A percentile compares a stretch with the other conserved stretches of the same genome.
Evolutionary conservation across 192 early-diverging fungal genomes (phyloP).

Genomic region (Powellomyces hirtus): DNA sequence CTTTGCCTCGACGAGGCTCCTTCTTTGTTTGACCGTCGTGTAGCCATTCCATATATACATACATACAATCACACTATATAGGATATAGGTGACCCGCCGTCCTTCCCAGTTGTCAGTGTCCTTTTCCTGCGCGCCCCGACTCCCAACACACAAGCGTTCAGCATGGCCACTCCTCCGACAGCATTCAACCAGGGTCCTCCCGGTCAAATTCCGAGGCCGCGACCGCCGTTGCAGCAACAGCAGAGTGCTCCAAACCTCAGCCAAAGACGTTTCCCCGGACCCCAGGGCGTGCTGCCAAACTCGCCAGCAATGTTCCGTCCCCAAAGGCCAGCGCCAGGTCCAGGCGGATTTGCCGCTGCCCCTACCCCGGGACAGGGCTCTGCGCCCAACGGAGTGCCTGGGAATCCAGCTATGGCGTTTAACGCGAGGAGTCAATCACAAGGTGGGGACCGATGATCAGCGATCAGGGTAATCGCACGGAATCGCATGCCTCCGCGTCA

Average conservation of each 20-base stretch:
- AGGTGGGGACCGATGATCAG: too few relatives aligned
- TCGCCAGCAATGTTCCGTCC: constrained; percentile 23
- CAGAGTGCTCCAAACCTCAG: background rate
- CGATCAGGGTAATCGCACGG: too few relatives aligned
- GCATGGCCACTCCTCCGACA: too few relatives aligned
- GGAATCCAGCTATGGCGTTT: background rate
- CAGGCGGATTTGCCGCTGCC: background rate
- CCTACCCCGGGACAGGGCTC: background rate
- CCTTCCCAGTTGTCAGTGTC: too few relatives aligned
- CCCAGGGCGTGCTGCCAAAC: constrained; percentile 13
- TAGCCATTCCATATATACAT: too few relatives aligned
- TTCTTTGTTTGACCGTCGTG: too few relatives aligned
- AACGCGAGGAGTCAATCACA: background rate
- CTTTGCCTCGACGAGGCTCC: too few relatives aligned
- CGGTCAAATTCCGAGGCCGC: background rate
- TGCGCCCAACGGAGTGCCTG: background rate
- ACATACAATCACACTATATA: too few relatives aligned
- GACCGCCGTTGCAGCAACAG: constrained; percentile 2
- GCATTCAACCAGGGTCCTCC: background rate
- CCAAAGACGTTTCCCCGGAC: background rate
- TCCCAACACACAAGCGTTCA: too few relatives aligned
- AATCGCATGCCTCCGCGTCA: too few relatives aligned
- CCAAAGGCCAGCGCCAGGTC: background rate
- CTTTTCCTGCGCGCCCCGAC: too few relatives aligned
- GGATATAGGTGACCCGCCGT: too few relatives aligned